A percentile compares a stretch with the other conserved stretches of the same genome.
phyloP scores from a whole-genome alignment of 2,329 filamentous ascomycete genomes.

The Neurospora crassa region DNA sequence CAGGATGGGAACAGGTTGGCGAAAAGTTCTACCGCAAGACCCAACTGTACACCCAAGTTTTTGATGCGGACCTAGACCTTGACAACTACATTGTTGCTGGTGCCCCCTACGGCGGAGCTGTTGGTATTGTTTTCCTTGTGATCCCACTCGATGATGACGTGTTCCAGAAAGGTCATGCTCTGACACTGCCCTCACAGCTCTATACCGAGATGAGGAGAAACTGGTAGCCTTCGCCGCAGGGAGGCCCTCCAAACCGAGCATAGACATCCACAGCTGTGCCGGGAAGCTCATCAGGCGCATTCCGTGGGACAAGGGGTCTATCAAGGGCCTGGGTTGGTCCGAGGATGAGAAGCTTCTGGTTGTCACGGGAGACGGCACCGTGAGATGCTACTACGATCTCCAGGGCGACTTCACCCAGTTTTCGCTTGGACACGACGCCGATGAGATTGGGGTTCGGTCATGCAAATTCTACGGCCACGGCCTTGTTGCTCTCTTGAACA shows the following conservation, averaged over 20 bases:
- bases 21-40: conserved; percentile 93
- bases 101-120: conserved; percentile 85
- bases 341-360: conserved; percentile 89
- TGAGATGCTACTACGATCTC: conserved; percentile 84
- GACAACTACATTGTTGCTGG: conserved; percentile 89
- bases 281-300: conserved; percentile 81
- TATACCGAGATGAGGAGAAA: conserved; percentile 83
- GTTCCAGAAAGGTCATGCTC: background rate
- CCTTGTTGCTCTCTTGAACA: conserved; percentile 84
- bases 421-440: conserved; percentile 78
- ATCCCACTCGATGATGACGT: background rate
- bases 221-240: conserved; percentile 67
- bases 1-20: conserved; percentile 90
- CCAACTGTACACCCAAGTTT: conserved; percentile 85
- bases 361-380: conserved; percentile 79
- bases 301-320: conserved; percentile 81
- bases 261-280: conserved; percentile 90
- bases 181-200: conserved; percentile 41
- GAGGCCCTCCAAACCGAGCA: conserved; percentile 66
- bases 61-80: conserved; percentile 86
- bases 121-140: conserved; percentile 51
- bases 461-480: conserved; percentile 87
- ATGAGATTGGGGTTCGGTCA: conserved; percentile 77
- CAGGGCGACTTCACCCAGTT: conserved; percentile 94
- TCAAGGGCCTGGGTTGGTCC: conserved; percentile 89